A percentile compares a stretch with the other conserved stretches of the same genome.
phyloP scores from a whole-genome alignment of 768 basidiomycete genomes.

The Collybia sordida region DNA sequence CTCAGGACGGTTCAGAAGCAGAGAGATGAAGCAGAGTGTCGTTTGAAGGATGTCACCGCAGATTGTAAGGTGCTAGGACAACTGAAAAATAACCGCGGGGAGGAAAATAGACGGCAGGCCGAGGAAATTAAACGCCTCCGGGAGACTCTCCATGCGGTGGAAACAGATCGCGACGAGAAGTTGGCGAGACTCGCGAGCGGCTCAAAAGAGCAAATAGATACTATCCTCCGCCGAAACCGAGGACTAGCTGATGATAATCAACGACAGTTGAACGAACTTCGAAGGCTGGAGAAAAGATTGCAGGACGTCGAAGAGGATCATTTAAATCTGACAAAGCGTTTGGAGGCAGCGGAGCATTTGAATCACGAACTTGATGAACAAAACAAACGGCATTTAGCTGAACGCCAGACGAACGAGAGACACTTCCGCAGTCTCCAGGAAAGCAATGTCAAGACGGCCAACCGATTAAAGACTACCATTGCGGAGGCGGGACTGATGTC shows the following conservation, averaged over 20 bases:
- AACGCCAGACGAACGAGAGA: not conserved
- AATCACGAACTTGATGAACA: conserved; percentile 1
- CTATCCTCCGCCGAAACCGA: not conserved
- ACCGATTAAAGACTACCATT: conserved; percentile 1
- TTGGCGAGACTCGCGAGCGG: not conserved
- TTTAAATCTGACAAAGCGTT: not conserved
- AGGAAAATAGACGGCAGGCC: not conserved
- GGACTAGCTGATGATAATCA: conserved; percentile 2
- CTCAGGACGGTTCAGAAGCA: not conserved
- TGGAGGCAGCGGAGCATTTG: not conserved
- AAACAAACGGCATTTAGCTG: not conserved
- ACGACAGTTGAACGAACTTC: not conserved
- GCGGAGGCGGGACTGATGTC: not conserved
- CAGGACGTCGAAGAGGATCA: not conserved
- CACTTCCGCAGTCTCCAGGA: conserved; percentile 1
- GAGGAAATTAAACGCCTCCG: not conserved
- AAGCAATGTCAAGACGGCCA: not conserved
- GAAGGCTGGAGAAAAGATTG: not conserved
- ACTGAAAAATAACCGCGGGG: not conserved
- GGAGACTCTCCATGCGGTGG: not conserved
- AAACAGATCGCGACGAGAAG: not conserved
- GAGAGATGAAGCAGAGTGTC: not conserved
- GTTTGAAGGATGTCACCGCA: not conserved
- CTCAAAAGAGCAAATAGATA: not conserved
- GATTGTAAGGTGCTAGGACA: not conserved